Percentiles rank a stretch among this genome's conserved stretches.
Conservation (phyloP, 805 yeast genomes). For the Cyberlindnera euphorbiiphila region DNA sequence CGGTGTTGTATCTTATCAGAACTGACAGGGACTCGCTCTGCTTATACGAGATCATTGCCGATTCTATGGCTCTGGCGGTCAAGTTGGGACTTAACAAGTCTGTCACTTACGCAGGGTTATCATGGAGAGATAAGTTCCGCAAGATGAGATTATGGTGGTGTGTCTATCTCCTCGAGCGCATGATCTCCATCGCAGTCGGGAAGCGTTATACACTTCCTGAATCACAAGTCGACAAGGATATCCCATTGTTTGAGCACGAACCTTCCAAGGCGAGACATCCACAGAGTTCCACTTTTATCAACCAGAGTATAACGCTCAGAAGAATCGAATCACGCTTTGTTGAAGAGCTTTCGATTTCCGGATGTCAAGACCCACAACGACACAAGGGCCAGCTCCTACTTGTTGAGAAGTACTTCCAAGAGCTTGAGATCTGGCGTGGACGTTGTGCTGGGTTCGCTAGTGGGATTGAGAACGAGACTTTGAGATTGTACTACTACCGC, state of each 20-base stretch:
- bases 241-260: conserved; percentile 49
- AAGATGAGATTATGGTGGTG: conserved; percentile 62
- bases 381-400: conserved; percentile 40
- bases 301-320: conserved; percentile 53
- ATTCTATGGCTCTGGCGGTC: conserved; percentile 46
- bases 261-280: conserved; percentile 32
- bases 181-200: conserved; percentile 59
- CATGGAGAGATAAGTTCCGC: conserved; percentile 31
- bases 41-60: conserved; percentile 48
- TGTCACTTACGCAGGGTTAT: conserved; percentile 31
- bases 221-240: conserved; percentile 40
- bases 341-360: conserved; percentile 42
- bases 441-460: conserved; percentile 44
- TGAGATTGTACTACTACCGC: conserved; percentile 55
- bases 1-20: conserved; percentile 53
- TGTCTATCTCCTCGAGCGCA: conserved; percentile 56
- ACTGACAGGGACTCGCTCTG: conserved; percentile 58
- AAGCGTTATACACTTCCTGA: conserved; percentile 54
- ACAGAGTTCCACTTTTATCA: conserved; percentile 37
- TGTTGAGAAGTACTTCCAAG: conserved; percentile 50
- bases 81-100: conserved; percentile 35
- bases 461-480: conserved; percentile 56
- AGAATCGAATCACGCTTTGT: conserved; percentile 59
- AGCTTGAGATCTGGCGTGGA: conserved; percentile 54
- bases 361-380: conserved; percentile 26